Evolutionary conservation across 345 rosid species (phyloP).

Genomic region (Pistacia integerrima): DNA sequence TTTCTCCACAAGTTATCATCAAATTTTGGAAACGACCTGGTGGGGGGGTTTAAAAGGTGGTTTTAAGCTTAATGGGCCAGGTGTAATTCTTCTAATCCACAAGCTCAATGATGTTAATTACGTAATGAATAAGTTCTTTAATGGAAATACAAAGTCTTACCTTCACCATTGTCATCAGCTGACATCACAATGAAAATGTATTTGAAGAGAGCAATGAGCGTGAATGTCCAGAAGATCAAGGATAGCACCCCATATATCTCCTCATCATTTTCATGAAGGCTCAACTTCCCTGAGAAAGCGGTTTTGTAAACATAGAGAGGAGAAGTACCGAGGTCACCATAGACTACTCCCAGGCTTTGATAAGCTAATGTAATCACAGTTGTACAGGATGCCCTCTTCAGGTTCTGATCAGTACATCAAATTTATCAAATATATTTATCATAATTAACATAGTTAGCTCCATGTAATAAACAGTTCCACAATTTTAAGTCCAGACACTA

Average conservation of each 20-base stretch:
- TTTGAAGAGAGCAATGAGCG: constrained; percentile 75
- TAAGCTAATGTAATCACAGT: constrained; percentile 73
- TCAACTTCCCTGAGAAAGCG: constrained; percentile 75
- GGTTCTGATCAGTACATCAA: constrained; percentile 45
- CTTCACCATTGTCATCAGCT: constrained; percentile 89
- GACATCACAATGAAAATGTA: constrained; percentile 66
- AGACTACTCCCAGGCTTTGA: constrained; percentile 91
- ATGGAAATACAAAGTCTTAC: constrained; percentile 34
- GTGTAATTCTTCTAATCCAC: background rate
- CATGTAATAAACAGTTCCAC: too few relatives aligned
- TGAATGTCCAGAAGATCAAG: constrained; percentile 86
- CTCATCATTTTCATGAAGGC: constrained; percentile 76
- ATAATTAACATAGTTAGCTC: background rate
- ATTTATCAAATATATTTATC: constrained; percentile 7
- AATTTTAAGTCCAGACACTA: too few relatives aligned
- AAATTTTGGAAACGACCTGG: background rate
- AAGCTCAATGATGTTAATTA: background rate
- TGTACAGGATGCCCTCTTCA: constrained; percentile 54
- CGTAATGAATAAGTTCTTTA: background rate
- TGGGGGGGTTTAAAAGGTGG: background rate
- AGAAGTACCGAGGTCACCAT: constrained; percentile 77
- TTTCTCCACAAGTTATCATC: background rate
- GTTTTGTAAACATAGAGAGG: constrained; percentile 89
- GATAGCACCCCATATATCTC: constrained; percentile 82
- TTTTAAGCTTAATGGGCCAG: background rate